Evolutionary conservation across 371 early-diverging fungal genomes (phyloP).

Genomic region (Mortierella sp.): DNA sequence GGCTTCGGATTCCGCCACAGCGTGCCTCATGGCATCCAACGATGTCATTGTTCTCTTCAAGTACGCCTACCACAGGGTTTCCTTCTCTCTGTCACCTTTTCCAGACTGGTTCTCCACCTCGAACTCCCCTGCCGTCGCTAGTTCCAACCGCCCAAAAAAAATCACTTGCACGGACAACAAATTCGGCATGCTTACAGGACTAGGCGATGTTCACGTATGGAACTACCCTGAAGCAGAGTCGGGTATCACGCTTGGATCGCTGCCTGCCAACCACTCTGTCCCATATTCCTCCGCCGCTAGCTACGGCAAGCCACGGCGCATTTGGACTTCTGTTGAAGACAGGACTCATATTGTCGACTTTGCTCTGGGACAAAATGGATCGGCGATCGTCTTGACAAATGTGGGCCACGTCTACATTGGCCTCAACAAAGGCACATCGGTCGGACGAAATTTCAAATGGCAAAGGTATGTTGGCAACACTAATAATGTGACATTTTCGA

Average conservation of each 20-base stretch:
- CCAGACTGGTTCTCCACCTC: slow-evolving; percentile 60
- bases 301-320: slow-evolving; percentile 57
- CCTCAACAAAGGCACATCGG: slow-evolving; percentile 35
- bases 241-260: slow-evolving; percentile 39
- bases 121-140: slow-evolving; percentile 33
- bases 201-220: slow-evolving; percentile 72
- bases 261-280: slow-evolving; percentile 32
- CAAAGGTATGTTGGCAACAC: slow-evolving; percentile 37
- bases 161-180: slow-evolving; percentile 63
- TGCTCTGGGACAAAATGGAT: slow-evolving; percentile 67
- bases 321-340: slow-evolving; percentile 59
- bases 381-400: slow-evolving; percentile 63
- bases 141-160: slow-evolving; percentile 45
- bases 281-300: slow-evolving; percentile 16
- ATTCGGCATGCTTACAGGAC: slow-evolving; percentile 64
- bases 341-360: slow-evolving; percentile 58
- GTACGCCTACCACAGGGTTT: slow-evolving; percentile 63
- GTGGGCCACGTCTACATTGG: slow-evolving; percentile 70
- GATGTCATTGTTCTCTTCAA: slow-evolving; percentile 66
- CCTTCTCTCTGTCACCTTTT: slow-evolving; percentile 63
- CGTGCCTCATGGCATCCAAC: slow-evolving; percentile 60
- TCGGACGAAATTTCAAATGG: slow-evolving; percentile 51
- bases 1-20: slow-evolving; percentile 70
- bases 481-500: background rate
- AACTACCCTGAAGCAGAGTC: slow-evolving; percentile 53